phyloP scores from a whole-genome alignment of 305 asterid species.

The Petunia hybrid region DNA sequence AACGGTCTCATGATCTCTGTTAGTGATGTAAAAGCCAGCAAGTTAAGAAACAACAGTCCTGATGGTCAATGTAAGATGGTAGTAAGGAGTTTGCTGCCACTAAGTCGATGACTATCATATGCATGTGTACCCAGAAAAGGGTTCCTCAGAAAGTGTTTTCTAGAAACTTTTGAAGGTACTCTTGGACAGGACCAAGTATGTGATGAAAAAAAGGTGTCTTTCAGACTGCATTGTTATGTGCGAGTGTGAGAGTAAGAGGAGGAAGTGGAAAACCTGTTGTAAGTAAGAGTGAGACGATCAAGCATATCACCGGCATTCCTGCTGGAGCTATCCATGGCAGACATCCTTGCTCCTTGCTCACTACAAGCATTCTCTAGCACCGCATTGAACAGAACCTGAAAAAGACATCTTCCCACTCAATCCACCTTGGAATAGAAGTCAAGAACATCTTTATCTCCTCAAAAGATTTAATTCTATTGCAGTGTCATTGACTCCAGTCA shows the following conservation, averaged over 20 bases:
- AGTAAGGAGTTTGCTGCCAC: neutral
- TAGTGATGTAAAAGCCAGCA: neutral
- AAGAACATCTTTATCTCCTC: neutral
- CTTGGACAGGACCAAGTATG: neutral
- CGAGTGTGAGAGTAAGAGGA: conserved; percentile 7
- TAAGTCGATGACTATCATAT: neutral
- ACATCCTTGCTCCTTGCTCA: conserved; percentile 98
- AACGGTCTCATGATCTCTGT: neutral
- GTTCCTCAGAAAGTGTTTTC: neutral
- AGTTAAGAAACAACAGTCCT: neutral
- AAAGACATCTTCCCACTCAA: conserved; percentile 13
- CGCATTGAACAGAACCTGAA: conserved; percentile 85
- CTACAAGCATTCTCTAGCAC: conserved; percentile 94
- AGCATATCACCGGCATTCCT: conserved; percentile 98
- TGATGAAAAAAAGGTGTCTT: neutral
- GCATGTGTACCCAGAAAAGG: neutral
- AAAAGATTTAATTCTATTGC: neutral
- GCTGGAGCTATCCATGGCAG: conserved; percentile 99
- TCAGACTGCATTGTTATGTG: neutral
- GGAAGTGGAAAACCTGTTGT: conserved; percentile 71
- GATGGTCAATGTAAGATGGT: neutral
- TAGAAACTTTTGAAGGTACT: neutral
- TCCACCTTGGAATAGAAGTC: neutral
- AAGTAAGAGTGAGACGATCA: conserved; percentile 91
- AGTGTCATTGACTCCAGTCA: neutral